Percentiles rank a stretch among this genome's conserved stretches.
Conservation (phyloP, 73 alveolate genomes). For the Symbiodinium natans region DNA sequence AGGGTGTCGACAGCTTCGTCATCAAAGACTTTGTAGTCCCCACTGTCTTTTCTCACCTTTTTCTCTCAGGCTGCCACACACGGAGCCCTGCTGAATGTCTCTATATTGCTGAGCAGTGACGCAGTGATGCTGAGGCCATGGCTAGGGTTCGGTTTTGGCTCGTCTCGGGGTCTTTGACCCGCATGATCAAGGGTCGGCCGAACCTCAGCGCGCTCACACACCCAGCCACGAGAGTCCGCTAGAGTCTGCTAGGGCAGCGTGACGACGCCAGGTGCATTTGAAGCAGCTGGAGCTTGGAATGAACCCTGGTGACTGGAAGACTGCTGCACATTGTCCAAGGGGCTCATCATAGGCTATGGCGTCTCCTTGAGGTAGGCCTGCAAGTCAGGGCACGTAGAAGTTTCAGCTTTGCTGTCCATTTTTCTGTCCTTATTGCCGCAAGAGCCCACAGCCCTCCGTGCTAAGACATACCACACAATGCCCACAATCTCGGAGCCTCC, state of each 20-base stretch:
- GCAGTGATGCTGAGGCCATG: neutral
- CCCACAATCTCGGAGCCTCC: too few species aligned
- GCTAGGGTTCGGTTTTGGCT: constrained; percentile 14
- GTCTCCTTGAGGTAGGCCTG: constrained; percentile 75
- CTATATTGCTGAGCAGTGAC: too few species aligned
- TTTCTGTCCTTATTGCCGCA: too few species aligned
- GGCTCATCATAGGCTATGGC: constrained; percentile 63
- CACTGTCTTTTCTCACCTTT: neutral
- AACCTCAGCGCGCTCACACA: neutral
- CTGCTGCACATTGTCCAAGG: neutral
- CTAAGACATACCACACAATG: too few species aligned
- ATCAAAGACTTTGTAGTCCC: neutral
- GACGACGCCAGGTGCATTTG: neutral
- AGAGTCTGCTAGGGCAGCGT: neutral
- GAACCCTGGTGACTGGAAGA: too few species aligned
- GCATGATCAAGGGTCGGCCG: constrained; percentile 45
- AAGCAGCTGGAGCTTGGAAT: too few species aligned
- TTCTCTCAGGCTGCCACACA: too few species aligned
- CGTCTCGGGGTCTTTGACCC: constrained; percentile 34
- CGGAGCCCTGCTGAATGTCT: too few species aligned
- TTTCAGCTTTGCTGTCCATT: too few species aligned
- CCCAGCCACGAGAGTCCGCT: too few species aligned
- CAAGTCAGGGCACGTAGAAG: too few species aligned
- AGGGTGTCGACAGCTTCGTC: neutral
- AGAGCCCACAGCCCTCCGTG: too few species aligned